phyloP scores from a whole-genome alignment of 352 stramenopile genomes.

The Pythium dissotocum region DNA sequence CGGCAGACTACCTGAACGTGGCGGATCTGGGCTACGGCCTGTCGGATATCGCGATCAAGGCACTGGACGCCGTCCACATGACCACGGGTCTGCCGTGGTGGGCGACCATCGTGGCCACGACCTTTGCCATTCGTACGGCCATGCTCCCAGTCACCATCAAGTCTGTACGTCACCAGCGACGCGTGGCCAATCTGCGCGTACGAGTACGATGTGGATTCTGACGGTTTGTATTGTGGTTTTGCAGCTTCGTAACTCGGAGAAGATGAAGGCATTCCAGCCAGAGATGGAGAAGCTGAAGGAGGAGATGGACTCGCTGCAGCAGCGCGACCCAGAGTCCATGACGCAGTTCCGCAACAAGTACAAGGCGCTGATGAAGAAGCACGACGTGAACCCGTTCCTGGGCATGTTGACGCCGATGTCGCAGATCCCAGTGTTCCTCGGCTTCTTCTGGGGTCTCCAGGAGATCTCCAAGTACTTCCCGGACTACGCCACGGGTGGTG shows the following conservation, averaged over 20 bases:
- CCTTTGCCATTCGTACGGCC: constrained; percentile 65
- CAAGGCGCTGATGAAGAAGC: constrained; percentile 81
- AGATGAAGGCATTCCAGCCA: constrained; percentile 82
- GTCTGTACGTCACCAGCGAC: constrained; percentile 45
- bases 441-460: constrained; percentile 85
- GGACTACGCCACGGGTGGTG: constrained; percentile 70
- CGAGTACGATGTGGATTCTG: background rate
- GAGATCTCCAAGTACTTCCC: constrained; percentile 81
- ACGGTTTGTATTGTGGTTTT: background rate
- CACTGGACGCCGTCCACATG: constrained; percentile 72
- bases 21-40: constrained; percentile 71
- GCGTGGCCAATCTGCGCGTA: too few species aligned
- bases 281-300: constrained; percentile 82
- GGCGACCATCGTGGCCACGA: constrained; percentile 84
- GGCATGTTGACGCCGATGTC: constrained; percentile 67
- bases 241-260: constrained; percentile 82
- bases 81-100: constrained; percentile 87
- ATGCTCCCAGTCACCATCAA: constrained; percentile 81
- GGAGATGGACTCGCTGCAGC: constrained; percentile 60
- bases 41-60: constrained; percentile 71
- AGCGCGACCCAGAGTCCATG: constrained; percentile 49
- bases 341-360: constrained; percentile 70
- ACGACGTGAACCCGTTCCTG: constrained; percentile 76
- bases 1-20: constrained; percentile 52
- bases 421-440: constrained; percentile 84